Conservation (phyloP, 495 filamentous ascomycete species). For the Amniculicola lignicola region DNA sequence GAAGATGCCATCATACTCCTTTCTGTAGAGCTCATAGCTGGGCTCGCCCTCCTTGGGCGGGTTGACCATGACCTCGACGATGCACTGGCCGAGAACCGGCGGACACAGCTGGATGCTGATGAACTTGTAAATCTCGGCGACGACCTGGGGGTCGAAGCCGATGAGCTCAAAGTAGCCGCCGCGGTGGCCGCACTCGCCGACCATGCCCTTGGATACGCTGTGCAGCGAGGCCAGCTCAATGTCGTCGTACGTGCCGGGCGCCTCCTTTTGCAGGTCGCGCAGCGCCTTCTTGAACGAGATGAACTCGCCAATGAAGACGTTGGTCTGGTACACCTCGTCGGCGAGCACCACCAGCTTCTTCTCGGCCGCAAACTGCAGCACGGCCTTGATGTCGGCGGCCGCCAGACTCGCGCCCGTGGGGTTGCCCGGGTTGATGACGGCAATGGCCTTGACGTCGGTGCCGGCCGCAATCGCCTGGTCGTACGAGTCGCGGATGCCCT, state of each 20-base stretch:
- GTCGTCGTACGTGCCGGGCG: conserved; percentile 70
- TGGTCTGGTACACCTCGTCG: conserved; percentile 99
- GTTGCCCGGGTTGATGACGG: conserved; percentile 97
- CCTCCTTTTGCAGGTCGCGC: conserved; percentile 73
- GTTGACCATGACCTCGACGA: conserved; percentile 96
- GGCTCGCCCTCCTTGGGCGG: conserved; percentile 78
- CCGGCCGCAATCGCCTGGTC: conserved; percentile 68
- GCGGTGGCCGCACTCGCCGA: conserved; percentile 95
- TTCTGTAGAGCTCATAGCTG: conserved; percentile 73
- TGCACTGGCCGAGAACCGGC: conserved; percentile 90
- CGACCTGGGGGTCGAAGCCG: conserved; percentile 80
- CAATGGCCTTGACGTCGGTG: conserved; percentile 84
- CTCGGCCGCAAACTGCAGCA: conserved; percentile 79
- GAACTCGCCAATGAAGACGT: conserved; percentile 91
- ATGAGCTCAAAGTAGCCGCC: conserved; percentile 95
- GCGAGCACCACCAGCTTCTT: conserved; percentile 86
- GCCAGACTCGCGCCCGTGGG: conserved; percentile 85
- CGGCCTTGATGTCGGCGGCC: conserved; percentile 70
- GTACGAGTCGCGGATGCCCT: conserved; percentile 66
- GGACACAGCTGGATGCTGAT: conserved; percentile 93
- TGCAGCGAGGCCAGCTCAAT: conserved; percentile 73
- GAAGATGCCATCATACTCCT: conserved; percentile 80
- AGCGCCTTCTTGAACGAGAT: conserved; percentile 90
- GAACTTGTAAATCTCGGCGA: conserved; percentile 96
- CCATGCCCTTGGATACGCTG: conserved; percentile 84